phyloP scores from a whole-genome alignment of 176 grass and related monocot genomes.

The Carex scoparia region DNA sequence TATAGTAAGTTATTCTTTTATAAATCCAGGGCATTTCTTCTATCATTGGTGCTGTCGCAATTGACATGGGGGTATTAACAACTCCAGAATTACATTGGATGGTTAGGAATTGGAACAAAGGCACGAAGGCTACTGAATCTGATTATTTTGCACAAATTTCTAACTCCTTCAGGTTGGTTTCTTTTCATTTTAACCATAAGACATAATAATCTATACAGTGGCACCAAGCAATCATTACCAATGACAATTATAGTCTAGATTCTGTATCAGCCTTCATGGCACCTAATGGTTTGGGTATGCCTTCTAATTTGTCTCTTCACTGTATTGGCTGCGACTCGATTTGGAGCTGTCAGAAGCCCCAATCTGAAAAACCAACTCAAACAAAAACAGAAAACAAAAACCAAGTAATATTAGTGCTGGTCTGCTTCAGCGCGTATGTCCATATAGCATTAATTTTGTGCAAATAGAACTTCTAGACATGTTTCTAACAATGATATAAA shows the following conservation, averaged over 20 bases:
- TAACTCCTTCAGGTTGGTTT: constrained; percentile 64
- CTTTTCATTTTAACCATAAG: not conserved
- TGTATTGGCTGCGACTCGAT: not conserved
- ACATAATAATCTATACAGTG: not conserved
- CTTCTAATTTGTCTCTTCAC: not conserved
- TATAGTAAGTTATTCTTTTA: constrained; percentile 20
- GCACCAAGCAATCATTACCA: not conserved
- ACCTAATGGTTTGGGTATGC: not conserved
- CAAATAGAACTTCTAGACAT: not conserved
- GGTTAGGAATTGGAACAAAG: constrained; percentile 68
- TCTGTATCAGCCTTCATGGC: not conserved
- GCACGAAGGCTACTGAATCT: constrained; percentile 41
- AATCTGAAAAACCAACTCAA: not conserved
- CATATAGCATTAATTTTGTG: not conserved
- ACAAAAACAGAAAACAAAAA: not conserved
- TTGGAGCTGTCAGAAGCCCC: not conserved
- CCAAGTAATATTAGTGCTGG: not conserved
- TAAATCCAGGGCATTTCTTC: constrained; percentile 62
- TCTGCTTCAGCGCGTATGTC: not conserved
- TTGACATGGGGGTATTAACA: constrained; percentile 81
- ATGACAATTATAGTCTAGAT: not conserved
- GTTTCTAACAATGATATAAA: constrained; percentile 5
- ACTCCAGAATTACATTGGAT: constrained; percentile 96
- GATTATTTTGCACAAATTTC: constrained; percentile 76
- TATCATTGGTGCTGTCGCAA: constrained; percentile 48